Evolutionary conservation across 345 rosid genomes (phyloP).

Genomic region (Trapa incisa): DNA sequence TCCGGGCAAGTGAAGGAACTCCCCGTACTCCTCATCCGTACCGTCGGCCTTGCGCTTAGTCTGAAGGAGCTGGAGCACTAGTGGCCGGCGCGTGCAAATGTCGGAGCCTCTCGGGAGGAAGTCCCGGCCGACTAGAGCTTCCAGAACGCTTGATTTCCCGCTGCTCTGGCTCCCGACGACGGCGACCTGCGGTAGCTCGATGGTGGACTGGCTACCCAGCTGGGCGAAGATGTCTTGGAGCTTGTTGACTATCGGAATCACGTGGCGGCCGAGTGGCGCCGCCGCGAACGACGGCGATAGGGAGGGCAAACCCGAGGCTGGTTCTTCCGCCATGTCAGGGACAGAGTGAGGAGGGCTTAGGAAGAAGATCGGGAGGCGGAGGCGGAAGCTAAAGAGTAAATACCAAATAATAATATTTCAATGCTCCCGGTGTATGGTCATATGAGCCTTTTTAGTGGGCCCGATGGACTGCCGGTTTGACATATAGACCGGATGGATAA

Average conservation of each 20-base stretch:
- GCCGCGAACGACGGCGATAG: constrained; percentile 14
- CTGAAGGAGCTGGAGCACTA: constrained; percentile 93
- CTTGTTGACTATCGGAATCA: constrained; percentile 90
- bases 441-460: too few species aligned
- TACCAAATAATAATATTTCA: too few species aligned
- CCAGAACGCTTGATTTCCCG: constrained; percentile 97
- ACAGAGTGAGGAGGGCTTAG: not conserved
- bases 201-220: constrained; percentile 79
- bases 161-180: constrained; percentile 99
- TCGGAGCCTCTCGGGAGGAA: constrained; percentile 89
- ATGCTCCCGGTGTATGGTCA: too few species aligned
- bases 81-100: constrained; percentile 95
- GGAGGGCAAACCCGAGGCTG: constrained; percentile 14
- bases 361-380: too few species aligned
- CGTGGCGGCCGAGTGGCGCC: constrained; percentile 67
- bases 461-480: too few species aligned
- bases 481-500: too few species aligned
- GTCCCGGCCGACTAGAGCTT: constrained; percentile 92
- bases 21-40: constrained; percentile 82
- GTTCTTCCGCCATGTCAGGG: constrained; percentile 24
- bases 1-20: constrained; percentile 78
- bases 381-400: not conserved
- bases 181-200: constrained; percentile 96
- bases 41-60: constrained; percentile 50
- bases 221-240: constrained; percentile 93